Evolutionary conservation across 2,329 filamentous ascomycete genomes (phyloP), one percentile per base, ranked within the genome.

Genomic region (Colletotrichum ledebouriae): DNA sequence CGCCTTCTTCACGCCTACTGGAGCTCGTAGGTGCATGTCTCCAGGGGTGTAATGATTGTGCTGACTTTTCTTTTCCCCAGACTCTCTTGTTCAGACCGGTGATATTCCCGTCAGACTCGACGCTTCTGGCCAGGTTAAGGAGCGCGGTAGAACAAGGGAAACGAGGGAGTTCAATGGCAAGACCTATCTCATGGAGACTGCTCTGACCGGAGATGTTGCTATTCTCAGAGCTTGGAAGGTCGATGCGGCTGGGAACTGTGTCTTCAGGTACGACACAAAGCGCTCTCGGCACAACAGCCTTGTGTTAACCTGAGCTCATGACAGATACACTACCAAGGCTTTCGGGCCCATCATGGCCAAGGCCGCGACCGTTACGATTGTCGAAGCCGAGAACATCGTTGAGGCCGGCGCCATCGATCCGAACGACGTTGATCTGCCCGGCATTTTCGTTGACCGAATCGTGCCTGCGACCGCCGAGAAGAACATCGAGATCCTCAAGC

Each of bases 301-400:
- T 1, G 3, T n/a, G 13, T 15, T 41, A 47, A n/a, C 59, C 57
- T 13, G 63, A 22, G 34, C 34, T 4, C 1, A 4, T 15, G 12
- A 74, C 68, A 86, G 85, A 71, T 90, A 92, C 78, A 91, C 92
- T 0, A 93, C 91, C 37, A 92, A 92, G 76, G 89, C 90, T 0
- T 94, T 93, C 71, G 91, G 89, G 1, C 86, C 88, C 6, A 85
- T 93, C 70, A 93, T 94, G 91, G 93, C 92, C 68, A 94, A 95
- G 80, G 93, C 93, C 0, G 93, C 92, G 0, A 87, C 86, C 55
- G 75, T 92, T 44, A 91, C 92, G 29, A 94, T 97, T 46, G 92
- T 96, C 42, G 93, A 97, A 77, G 93, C 93, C 1, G 93, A 97
- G 75, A 86, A 95, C 71, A 94, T 97, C 67, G 93, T 97, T 59